Conservation (phyloP, 768 basidiomycete species). For the Tubosaeta brunneosetosa region DNA sequence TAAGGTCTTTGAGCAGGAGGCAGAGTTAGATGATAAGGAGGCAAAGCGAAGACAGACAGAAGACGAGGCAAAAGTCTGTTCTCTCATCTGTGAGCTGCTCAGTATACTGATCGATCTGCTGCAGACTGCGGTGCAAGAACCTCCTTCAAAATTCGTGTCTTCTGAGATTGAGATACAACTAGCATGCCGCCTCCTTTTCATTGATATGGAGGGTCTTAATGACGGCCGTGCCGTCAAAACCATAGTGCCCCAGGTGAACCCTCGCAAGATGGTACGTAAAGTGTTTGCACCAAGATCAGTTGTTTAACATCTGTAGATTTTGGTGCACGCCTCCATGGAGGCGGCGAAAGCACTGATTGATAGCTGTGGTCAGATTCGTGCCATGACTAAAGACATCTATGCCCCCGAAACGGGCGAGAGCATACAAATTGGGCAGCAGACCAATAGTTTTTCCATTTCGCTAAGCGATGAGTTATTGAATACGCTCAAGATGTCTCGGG, state of each 20-base stretch:
- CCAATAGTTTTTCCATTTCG: constrained; percentile 89
- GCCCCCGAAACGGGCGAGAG: constrained; percentile 72
- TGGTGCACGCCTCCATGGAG: constrained; percentile 71
- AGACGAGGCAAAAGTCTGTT: constrained; percentile 67
- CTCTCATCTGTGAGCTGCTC: background rate
- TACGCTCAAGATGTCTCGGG: constrained; percentile 80
- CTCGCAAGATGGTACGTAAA: constrained; percentile 79
- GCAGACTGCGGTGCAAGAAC: constrained; percentile 73
- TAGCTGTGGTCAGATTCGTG: constrained; percentile 75
- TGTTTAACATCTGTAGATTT: constrained; percentile 50
- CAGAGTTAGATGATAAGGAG: constrained; percentile 77
- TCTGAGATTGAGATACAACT: constrained; percentile 74
- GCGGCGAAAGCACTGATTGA: constrained; percentile 72
- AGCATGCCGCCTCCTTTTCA: constrained; percentile 81
- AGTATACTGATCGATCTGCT: constrained; percentile 6
- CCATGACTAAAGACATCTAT: constrained; percentile 92
- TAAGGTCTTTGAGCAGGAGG: constrained; percentile 85
- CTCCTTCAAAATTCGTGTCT: constrained; percentile 87
- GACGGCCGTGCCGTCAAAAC: constrained; percentile 97
- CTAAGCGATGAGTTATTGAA: constrained; percentile 85
- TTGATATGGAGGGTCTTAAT: constrained; percentile 95
- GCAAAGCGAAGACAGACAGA: constrained; percentile 59
- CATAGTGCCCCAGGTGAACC: constrained; percentile 94
- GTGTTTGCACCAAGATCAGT: background rate
- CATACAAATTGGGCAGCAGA: constrained; percentile 92